These are phyloP conservation scores for Podospora appendiculata DNA, from an alignment of 495 filamentous ascomycete species.

Conservation along the genomic window DNA sequence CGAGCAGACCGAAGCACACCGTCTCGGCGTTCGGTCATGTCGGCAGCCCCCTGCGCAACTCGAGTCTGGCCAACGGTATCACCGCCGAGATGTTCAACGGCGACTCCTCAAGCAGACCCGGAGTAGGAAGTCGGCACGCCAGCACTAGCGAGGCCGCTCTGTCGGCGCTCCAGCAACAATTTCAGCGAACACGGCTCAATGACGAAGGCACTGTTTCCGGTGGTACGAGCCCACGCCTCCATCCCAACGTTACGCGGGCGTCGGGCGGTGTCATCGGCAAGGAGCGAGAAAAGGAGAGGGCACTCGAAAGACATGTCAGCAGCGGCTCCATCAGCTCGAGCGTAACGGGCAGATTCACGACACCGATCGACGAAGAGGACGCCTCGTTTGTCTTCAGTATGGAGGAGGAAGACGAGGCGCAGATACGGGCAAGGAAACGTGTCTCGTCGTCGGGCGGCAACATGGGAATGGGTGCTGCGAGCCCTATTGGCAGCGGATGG, in stretches of 20 bases:
- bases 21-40: conserved; percentile 69
- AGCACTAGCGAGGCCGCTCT: conserved; percentile 42
- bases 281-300: conserved; percentile 25
- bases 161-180: conserved; percentile 64
- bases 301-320: conserved; percentile 43
- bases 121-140: conserved; percentile 25
- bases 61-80: conserved; percentile 58
- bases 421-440: conserved; percentile 35
- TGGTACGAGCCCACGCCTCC: conserved; percentile 33
- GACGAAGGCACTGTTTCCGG: conserved; percentile 29
- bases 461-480: conserved; percentile 22
- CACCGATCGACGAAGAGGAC: conserved; percentile 69
- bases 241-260: conserved; percentile 25
- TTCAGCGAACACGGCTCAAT: conserved; percentile 47
- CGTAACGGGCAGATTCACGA: conserved; percentile 46
- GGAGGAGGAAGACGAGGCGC: conserved; percentile 62
- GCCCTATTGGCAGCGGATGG: conserved; percentile 25
- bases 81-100: conserved; percentile 47
- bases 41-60: conserved; percentile 90
- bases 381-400: conserved; percentile 71
- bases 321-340: conserved; percentile 42
- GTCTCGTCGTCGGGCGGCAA: conserved; percentile 19
- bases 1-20: conserved; percentile 28
- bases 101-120: conserved; percentile 12
- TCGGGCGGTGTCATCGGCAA: conserved; percentile 23